These are phyloP conservation scores for Beta lomatogona DNA, from an alignment of 179 eudicot genomes.

Conservation along the genomic window DNA sequence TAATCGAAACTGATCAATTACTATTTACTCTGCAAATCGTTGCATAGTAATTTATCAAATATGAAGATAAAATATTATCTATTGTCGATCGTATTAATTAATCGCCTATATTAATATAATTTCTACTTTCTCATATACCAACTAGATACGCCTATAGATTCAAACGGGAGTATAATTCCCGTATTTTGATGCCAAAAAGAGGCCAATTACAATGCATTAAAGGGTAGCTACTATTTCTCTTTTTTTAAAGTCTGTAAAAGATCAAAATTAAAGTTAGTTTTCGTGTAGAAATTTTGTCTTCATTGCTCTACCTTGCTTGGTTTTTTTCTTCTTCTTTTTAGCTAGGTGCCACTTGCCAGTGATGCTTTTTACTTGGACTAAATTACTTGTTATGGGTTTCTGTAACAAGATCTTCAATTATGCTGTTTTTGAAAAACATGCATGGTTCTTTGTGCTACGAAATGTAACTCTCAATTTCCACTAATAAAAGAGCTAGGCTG, in stretches of 20 bases:
- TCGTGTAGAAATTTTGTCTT: slow-evolving; percentile 14
- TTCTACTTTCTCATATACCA: neutral
- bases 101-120: too few relatives aligned
- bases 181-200: neutral
- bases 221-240: neutral
- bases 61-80: too few relatives aligned
- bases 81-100: too few relatives aligned
- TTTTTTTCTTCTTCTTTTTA: neutral
- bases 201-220: neutral
- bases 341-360: neutral
- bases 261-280: slow-evolving; percentile 10
- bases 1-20: too few relatives aligned
- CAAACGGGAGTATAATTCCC: neutral
- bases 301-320: neutral
- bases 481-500: neutral
- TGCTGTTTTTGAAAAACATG: neutral
- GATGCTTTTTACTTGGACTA: slow-evolving; percentile 1
- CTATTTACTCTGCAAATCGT: too few relatives aligned
- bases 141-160: neutral
- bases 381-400: slow-evolving; percentile 13
- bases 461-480: slow-evolving; percentile 22
- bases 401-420: neutral
- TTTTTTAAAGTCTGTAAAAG: slow-evolving; percentile 22
- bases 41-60: too few relatives aligned
- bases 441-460: slow-evolving; percentile 19